Evolutionary conservation across 2,329 filamentous ascomycete species (phyloP).

Genomic region (Pestalotiopsis sp.): DNA sequence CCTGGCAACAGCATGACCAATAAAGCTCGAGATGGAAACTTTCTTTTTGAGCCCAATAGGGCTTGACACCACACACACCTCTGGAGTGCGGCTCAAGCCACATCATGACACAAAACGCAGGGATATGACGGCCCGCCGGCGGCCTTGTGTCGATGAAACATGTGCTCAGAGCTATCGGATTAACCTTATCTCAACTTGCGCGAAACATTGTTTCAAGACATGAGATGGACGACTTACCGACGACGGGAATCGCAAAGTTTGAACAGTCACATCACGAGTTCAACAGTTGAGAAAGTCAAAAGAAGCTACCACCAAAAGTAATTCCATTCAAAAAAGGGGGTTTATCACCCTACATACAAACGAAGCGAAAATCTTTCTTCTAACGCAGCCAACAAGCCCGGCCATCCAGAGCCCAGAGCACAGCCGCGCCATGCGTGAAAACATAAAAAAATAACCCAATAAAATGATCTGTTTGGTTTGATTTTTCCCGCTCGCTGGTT

Average conservation of each 20-base stretch:
- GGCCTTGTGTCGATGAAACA: background rate
- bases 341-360: constrained; percentile 1
- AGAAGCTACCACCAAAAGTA: background rate
- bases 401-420: background rate
- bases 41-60: no score
- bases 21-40: no score
- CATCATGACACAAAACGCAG: background rate
- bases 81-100: background rate
- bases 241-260: background rate
- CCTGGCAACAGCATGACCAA: no score
- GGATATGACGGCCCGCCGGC: background rate
- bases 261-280: background rate
- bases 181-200: background rate
- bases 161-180: background rate
- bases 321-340: constrained; percentile 10
- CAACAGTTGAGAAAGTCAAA: background rate
- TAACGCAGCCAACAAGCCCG: constrained; percentile 3
- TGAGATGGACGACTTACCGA: background rate
- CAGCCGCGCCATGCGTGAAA: constrained; percentile 4
- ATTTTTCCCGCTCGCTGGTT: constrained; percentile 1
- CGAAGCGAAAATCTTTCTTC: constrained; percentile 7
- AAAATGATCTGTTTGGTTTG: constrained; percentile 1
- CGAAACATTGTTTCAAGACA: background rate
- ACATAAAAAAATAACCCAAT: constrained; percentile 5
- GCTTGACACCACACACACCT: background rate